Conservation (phyloP, 129 eudicot genomes). For the Apium graveolens region DNA sequence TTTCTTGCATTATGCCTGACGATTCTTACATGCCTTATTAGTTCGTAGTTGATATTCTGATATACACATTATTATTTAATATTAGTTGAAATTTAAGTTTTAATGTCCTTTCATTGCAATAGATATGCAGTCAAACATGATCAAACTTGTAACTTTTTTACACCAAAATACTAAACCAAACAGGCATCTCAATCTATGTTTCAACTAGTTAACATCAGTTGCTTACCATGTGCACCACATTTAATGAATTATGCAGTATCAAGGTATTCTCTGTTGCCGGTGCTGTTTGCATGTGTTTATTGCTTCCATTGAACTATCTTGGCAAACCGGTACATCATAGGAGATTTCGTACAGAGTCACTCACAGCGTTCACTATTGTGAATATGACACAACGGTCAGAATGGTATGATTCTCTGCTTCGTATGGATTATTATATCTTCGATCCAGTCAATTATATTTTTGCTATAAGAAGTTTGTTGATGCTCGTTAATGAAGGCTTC, state of each 20-base stretch:
- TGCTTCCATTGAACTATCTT: slow-evolving; percentile 84
- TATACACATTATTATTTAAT: not conserved
- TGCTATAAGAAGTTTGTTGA: not conserved
- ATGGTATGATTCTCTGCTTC: slow-evolving; percentile 41
- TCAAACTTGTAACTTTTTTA: not conserved
- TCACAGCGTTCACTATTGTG: slow-evolving; percentile 64
- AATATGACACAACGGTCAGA: slow-evolving; percentile 62
- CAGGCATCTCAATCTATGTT: not conserved
- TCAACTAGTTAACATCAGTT: not conserved
- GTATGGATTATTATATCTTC: not conserved
- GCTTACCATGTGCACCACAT: slow-evolving; percentile 5
- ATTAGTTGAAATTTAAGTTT: not conserved
- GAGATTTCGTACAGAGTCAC: slow-evolving; percentile 36
- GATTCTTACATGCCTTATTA: not conserved
- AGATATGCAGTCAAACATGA: not conserved
- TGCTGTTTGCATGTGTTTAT: slow-evolving; percentile 58
- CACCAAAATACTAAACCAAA: not conserved
- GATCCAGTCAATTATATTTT: not conserved
- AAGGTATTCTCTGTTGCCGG: slow-evolving; percentile 74
- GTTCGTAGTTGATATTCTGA: not conserved
- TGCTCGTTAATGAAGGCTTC: not conserved
- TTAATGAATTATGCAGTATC: slow-evolving; percentile 41
- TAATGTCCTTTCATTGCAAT: not conserved
- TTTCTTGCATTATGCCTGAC: not conserved
- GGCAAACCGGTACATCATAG: slow-evolving; percentile 54